Conservation (phyloP, 2,329 filamentous ascomycete genomes). For the Penicillium olsonii region DNA sequence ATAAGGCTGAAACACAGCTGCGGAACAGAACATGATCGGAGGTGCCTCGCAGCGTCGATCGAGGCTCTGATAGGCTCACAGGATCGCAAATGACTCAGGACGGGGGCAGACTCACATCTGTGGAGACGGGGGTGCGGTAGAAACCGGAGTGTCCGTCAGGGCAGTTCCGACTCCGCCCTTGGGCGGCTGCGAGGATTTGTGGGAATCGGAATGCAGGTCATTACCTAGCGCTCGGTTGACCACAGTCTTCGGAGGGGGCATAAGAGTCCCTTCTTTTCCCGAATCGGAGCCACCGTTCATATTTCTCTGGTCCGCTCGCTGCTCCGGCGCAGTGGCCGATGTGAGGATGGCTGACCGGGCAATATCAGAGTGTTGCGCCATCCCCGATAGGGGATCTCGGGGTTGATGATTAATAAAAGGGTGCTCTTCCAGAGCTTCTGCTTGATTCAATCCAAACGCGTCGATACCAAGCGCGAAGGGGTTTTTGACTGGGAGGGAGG, state of each 20-base stretch:
- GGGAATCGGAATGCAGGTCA: slow-evolving; percentile 42
- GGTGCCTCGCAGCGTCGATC: slow-evolving; percentile 1
- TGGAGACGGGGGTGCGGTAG: slow-evolving; percentile 64
- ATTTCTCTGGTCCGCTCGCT: slow-evolving; percentile 22
- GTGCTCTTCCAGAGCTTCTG: slow-evolving; percentile 13
- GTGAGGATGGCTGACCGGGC: slow-evolving; percentile 55
- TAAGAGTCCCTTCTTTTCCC: slow-evolving; percentile 35
- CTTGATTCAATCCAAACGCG: slow-evolving; percentile 9
- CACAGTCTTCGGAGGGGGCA: slow-evolving; percentile 43
- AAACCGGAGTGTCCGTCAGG: slow-evolving; percentile 63
- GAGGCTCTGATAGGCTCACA: slow-evolving; percentile 5
- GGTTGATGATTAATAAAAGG: not conserved
- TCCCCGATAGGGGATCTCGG: slow-evolving; percentile 25
- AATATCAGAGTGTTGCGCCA: slow-evolving; percentile 51
- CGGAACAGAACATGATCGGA: not conserved
- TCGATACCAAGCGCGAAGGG: not conserved
- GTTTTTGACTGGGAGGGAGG: slow-evolving; percentile 12
- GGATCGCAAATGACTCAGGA: slow-evolving; percentile 22
- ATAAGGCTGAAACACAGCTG: slow-evolving; percentile 1
- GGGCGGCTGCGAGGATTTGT: slow-evolving; percentile 36
- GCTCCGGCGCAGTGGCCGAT: slow-evolving; percentile 29
- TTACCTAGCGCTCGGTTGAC: slow-evolving; percentile 46
- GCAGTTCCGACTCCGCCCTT: slow-evolving; percentile 54
- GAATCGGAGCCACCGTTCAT: slow-evolving; percentile 25
- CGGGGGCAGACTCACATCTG: slow-evolving; percentile 54